Base-by-base conservation (phyloP, 2,329 filamentous ascomycete genomes). In the Sclerotinia spermophila region DNA sequence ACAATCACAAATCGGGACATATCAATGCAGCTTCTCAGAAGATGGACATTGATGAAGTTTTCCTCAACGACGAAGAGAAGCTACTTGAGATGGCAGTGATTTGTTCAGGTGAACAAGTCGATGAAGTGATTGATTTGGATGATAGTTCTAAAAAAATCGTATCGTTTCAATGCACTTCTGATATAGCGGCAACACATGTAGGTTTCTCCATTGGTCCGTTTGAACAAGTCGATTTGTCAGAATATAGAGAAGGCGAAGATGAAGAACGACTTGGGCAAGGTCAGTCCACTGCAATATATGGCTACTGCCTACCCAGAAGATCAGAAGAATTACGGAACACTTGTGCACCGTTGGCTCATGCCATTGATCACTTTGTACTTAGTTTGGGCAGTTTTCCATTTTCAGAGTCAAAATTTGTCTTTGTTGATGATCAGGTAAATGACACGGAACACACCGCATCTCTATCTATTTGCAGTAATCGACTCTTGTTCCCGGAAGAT, bases 181-280 rank as follows among this genome's bases (percentile, higher is more conserved):
- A 91, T 66, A 88, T 96, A 13, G 90, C 94, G 1, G 91, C 95
- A 1, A 92, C 94, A 73, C 95, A 98, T 79, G 90, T 99, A 74
- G 95, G 94, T 6, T 97, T 99, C 80, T 92, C 94, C 3, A 88
- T 98, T 70, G 96, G 96, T 0, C 96, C 96, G 0, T 99, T 99
- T 79, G 94, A 98, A 80, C 91, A 95, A 75, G 90, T 98, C 68
- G 93, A 97, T 78, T 84, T 99, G 7, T 91, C 93, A 3, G 92
- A 95, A 75, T 97, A 93, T 77, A 90, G 96, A 66, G 93, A 94
- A 60, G 93, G 93, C 73, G 93, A 96, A 75, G 93, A 97, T 74
- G 94, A 97, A 78, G 93, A 96, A 76, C 93, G 94, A 79, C 87
- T 99, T 69, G 93, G 93, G 4, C 89, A 91, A 74, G 76, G 74